These are phyloP conservation scores for Haplosporangium gracile DNA, from an alignment of 192 early-diverging fungal species.

Conservation along the genomic window DNA sequence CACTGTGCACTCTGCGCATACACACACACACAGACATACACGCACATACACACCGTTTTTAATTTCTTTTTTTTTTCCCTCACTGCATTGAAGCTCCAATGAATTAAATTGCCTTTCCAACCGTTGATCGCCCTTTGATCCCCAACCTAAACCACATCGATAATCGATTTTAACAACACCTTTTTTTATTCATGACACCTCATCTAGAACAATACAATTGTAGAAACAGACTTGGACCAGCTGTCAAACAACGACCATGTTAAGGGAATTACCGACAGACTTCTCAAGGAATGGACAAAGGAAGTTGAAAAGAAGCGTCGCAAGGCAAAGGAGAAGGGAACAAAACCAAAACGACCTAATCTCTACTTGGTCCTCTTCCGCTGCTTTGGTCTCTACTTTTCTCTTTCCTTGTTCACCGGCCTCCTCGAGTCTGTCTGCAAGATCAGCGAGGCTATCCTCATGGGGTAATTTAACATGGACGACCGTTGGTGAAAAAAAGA, in stretches of 20 bases:
- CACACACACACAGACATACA: too few relatives aligned
- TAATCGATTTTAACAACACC: neutral
- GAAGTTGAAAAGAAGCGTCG: conserved; percentile 34
- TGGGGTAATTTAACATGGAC: conserved; percentile 33
- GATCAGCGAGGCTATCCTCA: conserved; percentile 59
- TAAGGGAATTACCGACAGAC: conserved; percentile 39
- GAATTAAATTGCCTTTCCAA: neutral
- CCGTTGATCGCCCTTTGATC: neutral
- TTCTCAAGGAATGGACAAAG: conserved; percentile 40
- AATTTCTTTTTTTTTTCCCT: neutral
- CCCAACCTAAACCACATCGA: neutral
- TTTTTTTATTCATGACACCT: too few relatives aligned
- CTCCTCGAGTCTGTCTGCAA: conserved; percentile 48
- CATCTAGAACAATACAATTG: conserved; percentile 36
- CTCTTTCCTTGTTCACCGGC: conserved; percentile 39
- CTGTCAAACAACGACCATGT: conserved; percentile 49
- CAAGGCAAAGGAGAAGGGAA: conserved; percentile 20
- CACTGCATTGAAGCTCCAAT: neutral
- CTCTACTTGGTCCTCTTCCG: conserved; percentile 39
- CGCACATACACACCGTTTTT: neutral
- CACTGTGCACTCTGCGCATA: neutral
- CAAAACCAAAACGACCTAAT: conserved; percentile 34
- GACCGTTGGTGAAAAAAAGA: neutral
- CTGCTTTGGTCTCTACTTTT: conserved; percentile 52
- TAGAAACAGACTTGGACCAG: conserved; percentile 47